Conservation (phyloP, 257 asterid species). For the Solanum appendiculatum region DNA sequence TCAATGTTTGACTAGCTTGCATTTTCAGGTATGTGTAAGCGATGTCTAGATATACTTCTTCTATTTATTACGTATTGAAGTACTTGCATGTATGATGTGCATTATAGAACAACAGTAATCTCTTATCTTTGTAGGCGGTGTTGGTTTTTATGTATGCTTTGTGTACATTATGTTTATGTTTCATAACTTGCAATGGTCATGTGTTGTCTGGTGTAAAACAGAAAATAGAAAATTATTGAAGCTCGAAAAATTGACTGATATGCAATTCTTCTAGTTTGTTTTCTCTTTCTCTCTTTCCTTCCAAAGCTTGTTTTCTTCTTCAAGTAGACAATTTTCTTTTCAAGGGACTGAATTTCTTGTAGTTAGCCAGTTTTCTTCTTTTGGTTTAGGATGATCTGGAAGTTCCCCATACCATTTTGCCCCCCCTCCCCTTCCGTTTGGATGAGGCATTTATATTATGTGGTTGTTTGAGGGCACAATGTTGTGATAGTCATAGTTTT, state of each 20-base stretch:
- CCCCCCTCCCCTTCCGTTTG: neutral
- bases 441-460: neutral
- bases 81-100: neutral
- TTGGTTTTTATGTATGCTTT: neutral
- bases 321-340: neutral
- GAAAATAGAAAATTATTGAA: neutral
- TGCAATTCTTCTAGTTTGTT: neutral
- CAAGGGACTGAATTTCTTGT: neutral
- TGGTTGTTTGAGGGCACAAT: neutral
- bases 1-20: constrained; percentile 62
- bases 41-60: neutral
- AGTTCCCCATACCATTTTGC: neutral
- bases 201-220: neutral
- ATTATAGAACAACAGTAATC: neutral
- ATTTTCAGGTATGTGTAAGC: constrained; percentile 55
- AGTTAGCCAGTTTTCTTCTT: neutral
- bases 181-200: neutral
- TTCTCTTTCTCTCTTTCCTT: neutral
- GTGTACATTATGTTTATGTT: neutral
- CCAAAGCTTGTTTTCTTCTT: neutral
- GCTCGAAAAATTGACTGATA: neutral
- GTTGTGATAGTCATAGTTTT: neutral
- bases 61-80: neutral
- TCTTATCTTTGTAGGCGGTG: neutral
- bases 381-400: neutral